Conservation (phyloP, 331 rosid genomes). For the Malus hybrid region DNA sequence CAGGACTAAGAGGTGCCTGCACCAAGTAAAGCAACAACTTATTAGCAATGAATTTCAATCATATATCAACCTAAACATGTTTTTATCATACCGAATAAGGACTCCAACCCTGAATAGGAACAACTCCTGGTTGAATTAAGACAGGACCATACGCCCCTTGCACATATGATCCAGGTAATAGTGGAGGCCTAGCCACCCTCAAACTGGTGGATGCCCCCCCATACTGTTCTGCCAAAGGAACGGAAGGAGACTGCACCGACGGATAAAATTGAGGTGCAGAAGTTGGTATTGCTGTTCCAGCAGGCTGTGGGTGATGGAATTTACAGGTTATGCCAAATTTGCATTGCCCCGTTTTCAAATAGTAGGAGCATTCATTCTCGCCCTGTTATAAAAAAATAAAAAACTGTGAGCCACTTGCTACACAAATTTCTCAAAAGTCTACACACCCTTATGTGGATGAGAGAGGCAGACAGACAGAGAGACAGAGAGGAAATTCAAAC, state of each 20-base stretch:
- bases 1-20: conserved; percentile 88
- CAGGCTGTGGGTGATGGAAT: conserved; percentile 86
- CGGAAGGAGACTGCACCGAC: conserved; percentile 80
- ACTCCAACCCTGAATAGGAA: conserved; percentile 73
- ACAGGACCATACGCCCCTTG: conserved; percentile 87
- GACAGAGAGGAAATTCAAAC: conserved; percentile 26
- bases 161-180: conserved; percentile 66
- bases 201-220: conserved; percentile 58
- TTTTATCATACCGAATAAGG: conserved; percentile 64
- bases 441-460: neutral
- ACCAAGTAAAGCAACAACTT: conserved; percentile 21
- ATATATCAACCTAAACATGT: neutral
- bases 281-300: conserved; percentile 50
- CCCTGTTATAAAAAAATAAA: conserved; percentile 38
- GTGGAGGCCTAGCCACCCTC: conserved; percentile 82
- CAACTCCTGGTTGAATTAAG: conserved; percentile 69
- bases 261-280: conserved; percentile 92
- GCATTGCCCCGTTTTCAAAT: conserved; percentile 98
- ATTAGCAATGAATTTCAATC: neutral
- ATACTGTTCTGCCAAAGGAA: conserved; percentile 63
- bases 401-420: neutral
- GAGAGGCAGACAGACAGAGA: neutral
- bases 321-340: conserved; percentile 87
- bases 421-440: neutral
- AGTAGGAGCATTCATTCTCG: conserved; percentile 94